phyloP scores from a whole-genome alignment of 495 filamentous ascomycete species.

The Aspergillus asperescens region DNA sequence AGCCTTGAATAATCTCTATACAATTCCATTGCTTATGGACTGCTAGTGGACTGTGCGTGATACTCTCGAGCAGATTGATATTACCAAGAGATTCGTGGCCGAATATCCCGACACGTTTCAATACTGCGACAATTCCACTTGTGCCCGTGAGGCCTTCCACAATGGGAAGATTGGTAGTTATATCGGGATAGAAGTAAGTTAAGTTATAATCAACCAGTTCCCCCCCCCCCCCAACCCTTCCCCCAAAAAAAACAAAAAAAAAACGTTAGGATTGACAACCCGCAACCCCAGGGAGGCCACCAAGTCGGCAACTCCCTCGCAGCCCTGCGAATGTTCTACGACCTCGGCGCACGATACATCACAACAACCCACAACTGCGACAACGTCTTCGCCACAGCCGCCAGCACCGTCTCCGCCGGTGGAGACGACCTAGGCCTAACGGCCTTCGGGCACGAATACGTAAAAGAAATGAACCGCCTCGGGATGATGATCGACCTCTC shows the following conservation, averaged over 20 bases:
- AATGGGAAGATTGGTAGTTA: neutral
- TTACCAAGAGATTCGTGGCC: neutral
- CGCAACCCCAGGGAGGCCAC: too few species aligned
- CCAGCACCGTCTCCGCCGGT: neutral
- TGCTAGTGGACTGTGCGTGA: neutral
- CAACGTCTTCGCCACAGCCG: neutral
- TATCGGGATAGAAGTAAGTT: neutral
- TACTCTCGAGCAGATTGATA: conserved; percentile 3
- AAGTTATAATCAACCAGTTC: neutral
- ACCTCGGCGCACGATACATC: neutral
- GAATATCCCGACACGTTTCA: neutral
- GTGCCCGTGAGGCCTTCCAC: neutral
- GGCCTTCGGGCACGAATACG: conserved; percentile 16
- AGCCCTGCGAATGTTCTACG: neutral
- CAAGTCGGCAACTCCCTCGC: neutral
- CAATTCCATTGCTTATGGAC: conserved; percentile 4
- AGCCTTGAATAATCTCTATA: too few species aligned
- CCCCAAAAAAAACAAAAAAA: too few species aligned
- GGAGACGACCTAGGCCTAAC: neutral
- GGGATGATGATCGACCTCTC: conserved; percentile 75
- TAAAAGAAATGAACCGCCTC: conserved; percentile 68
- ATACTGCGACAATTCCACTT: neutral
- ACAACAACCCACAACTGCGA: neutral
- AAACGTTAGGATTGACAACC: too few species aligned
- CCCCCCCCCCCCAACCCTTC: too few species aligned